phyloP scores from a whole-genome alignment of 306 rosid species.

The Cajanus cajan region DNA sequence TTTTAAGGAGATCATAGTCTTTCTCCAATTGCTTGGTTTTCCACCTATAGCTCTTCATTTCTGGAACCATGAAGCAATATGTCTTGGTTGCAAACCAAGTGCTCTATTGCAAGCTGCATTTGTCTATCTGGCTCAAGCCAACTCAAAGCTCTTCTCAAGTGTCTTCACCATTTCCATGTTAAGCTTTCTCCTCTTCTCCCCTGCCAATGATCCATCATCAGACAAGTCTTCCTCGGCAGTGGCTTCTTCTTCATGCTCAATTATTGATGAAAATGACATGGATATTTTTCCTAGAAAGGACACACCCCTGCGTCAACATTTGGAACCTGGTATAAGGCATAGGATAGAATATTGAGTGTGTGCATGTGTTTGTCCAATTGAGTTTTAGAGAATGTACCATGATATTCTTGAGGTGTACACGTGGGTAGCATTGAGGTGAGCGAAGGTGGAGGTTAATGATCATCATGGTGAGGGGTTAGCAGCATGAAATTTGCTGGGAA shows the following conservation, averaged over 20 bases:
- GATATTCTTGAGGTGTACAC: constrained; percentile 82
- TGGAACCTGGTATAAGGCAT: background rate
- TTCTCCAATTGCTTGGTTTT: constrained; percentile 93
- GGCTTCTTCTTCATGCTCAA: constrained; percentile 73
- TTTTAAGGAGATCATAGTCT: constrained; percentile 80
- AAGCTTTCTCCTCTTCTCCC: constrained; percentile 91
- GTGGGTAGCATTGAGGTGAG: constrained; percentile 77
- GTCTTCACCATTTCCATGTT: constrained; percentile 90
- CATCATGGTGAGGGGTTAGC: constrained; percentile 72
- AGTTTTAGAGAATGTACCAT: constrained; percentile 48
- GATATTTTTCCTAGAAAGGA: constrained; percentile 83
- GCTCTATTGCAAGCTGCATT: constrained; percentile 87
- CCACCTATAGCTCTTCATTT: constrained; percentile 94
- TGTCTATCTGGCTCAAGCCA: constrained; percentile 95
- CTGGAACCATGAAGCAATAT: constrained; percentile 91
- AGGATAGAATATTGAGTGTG: background rate
- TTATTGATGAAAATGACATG: constrained; percentile 80
- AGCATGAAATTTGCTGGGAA: constrained; percentile 92
- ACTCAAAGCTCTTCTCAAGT: constrained; percentile 92
- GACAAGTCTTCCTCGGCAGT: constrained; percentile 82
- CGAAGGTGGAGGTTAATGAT: constrained; percentile 65
- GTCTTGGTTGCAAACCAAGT: constrained; percentile 86
- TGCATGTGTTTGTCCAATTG: background rate
- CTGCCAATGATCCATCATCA: constrained; percentile 84
- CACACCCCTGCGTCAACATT: constrained; percentile 59